Evolutionary conservation across 225 moss, liverwort and hornwort genomes (phyloP).

Genomic region (Lunularia cruciata): DNA sequence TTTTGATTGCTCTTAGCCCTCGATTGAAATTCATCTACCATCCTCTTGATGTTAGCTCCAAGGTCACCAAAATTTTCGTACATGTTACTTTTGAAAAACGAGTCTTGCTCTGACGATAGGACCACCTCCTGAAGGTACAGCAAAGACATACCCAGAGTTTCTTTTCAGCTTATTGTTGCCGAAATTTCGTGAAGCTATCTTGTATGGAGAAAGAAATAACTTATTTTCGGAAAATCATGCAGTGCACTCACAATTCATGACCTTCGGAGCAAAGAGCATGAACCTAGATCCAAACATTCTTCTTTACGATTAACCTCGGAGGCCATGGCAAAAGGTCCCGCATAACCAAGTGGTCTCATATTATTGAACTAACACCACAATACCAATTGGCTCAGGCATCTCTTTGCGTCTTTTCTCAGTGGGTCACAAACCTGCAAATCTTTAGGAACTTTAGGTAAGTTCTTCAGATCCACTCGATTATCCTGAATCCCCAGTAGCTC

Average conservation of each 20-base stretch:
- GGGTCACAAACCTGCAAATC: conserved; percentile 89
- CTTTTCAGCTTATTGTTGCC: too few relatives aligned
- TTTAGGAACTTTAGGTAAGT: conserved; percentile 88
- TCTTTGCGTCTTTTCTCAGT: too few relatives aligned
- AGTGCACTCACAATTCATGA: too few relatives aligned
- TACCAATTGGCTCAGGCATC: too few relatives aligned
- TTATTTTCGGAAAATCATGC: too few relatives aligned
- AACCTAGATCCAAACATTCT: neutral
- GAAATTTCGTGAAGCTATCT: too few relatives aligned
- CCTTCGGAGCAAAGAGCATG: neutral
- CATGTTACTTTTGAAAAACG: conserved; percentile 95
- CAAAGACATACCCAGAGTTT: neutral
- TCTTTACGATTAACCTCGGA: neutral
- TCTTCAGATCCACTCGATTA: conserved; percentile 84
- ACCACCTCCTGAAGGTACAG: conserved; percentile 73
- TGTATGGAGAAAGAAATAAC: too few relatives aligned
- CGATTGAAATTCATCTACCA: conserved; percentile 95
- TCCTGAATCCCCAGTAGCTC: conserved; percentile 92
- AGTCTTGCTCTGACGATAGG: conserved; percentile 92
- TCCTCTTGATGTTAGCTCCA: conserved; percentile 95
- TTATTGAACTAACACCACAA: too few relatives aligned
- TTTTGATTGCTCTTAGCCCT: conserved; percentile 94
- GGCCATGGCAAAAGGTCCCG: too few relatives aligned
- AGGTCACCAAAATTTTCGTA: conserved; percentile 96
- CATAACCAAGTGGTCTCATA: too few relatives aligned